Evolutionary conservation across 441 rosid genomes (phyloP).

Genomic region (Gossypium aridum): DNA sequence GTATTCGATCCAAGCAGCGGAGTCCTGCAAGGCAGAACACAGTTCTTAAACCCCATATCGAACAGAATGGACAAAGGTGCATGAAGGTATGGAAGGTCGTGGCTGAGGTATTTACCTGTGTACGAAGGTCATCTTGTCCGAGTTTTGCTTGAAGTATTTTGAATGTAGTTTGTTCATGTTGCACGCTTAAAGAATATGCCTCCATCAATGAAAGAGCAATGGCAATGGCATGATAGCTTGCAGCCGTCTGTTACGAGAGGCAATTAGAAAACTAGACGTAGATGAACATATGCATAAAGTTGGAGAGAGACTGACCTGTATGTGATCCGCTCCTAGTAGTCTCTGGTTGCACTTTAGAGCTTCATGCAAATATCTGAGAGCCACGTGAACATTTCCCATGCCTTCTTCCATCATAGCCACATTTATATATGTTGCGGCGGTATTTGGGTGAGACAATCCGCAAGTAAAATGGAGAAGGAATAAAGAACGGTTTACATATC

Average conservation of each 20-base stretch:
- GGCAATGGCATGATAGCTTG: slow-evolving; percentile 74
- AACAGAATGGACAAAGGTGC: not conserved
- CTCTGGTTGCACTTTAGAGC: slow-evolving; percentile 70
- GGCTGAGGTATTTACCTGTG: slow-evolving; percentile 35
- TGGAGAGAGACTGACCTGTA: slow-evolving; percentile 39
- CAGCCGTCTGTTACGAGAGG: slow-evolving; percentile 46
- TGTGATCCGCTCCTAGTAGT: slow-evolving; percentile 61
- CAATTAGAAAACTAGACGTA: not conserved
- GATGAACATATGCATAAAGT: not conserved
- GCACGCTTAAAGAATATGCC: slow-evolving; percentile 57
- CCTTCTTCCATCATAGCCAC: slow-evolving; percentile 88
- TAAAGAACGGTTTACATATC: slow-evolving; percentile 69
- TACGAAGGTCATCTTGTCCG: slow-evolving; percentile 59
- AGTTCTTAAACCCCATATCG: slow-evolving; percentile 7
- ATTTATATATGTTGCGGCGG: slow-evolving; percentile 67
- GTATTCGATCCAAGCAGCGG: slow-evolving; percentile 73
- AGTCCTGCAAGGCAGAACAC: slow-evolving; percentile 37
- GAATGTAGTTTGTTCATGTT: slow-evolving; percentile 62
- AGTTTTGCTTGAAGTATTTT: slow-evolving; percentile 52
- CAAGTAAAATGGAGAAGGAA: slow-evolving; percentile 66
- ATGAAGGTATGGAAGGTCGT: not conserved
- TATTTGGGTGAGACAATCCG: slow-evolving; percentile 69
- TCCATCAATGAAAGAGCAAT: slow-evolving; percentile 70
- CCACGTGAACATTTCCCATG: slow-evolving; percentile 63
- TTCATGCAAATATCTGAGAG: slow-evolving; percentile 67